These are phyloP conservation scores for Coniosporium apollinis DNA, from an alignment of 495 filamentous ascomycete genomes.

Conservation along the genomic window DNA sequence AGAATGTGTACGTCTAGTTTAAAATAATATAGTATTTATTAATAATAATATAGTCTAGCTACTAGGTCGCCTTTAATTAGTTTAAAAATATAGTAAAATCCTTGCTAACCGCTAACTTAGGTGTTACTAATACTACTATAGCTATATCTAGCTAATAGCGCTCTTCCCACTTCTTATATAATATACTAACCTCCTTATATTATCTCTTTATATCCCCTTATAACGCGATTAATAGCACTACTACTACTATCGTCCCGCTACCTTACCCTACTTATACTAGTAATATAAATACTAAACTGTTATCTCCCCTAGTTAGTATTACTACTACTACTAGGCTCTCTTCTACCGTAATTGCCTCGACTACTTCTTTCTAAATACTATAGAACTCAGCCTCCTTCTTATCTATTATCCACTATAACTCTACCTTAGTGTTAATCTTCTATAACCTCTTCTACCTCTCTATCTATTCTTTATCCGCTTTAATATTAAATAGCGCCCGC, in stretches of 20 bases:
- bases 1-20: background rate
- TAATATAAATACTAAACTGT: constrained; percentile 5
- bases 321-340: constrained; percentile 2
- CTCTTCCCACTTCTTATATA: background rate
- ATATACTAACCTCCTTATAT: constrained; percentile 1
- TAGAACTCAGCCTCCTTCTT: background rate
- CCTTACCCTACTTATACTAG: background rate
- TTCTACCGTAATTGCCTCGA: background rate
- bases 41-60: constrained; percentile 3
- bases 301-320: constrained; percentile 1
- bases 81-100: background rate
- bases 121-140: constrained; percentile 1
- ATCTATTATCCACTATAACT: background rate
- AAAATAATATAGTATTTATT: constrained; percentile 3
- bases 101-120: constrained; percentile 1
- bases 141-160: background rate
- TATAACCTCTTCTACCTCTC: too few species aligned
- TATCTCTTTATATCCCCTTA: constrained; percentile 1
- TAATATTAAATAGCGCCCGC: too few species aligned
- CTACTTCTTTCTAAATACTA: background rate
- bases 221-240: constrained; percentile 1
- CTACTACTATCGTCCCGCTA: constrained; percentile 4
- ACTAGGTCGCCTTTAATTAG: background rate
- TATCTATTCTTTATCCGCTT: too few species aligned
- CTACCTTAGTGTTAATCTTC: background rate